Base-by-base conservation (phyloP, 176 grass and related monocot species). In the Juncus inflexus region DNA sequence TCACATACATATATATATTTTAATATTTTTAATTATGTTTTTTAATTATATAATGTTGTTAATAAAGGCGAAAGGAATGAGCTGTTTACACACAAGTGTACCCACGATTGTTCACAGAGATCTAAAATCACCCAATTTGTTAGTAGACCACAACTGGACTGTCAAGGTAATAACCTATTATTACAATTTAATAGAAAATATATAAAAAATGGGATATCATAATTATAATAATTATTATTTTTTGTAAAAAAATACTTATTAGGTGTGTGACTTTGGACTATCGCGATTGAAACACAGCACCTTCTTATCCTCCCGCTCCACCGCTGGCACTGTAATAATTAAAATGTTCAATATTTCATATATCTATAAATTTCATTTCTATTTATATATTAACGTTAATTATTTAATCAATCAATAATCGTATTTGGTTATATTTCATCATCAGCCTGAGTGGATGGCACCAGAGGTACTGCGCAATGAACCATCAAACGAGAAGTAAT, bases 181-280 rank as follows among this genome's bases (percentile, higher is more conserved):
- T 50, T 63, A 70, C 55, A 55, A 63, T 83, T 83, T 61, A 16
- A 58, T 52, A 69, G 15, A 59, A 12, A 3, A 42, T 43, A 59
- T 19, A 28, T 43, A 37, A 59, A 51, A 9, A 37, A 39, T 6
- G 1, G 37, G 4, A 13, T 41, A 40, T 47, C 4, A 55, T 56
- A 56, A 55, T 38, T 55, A 69, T 38, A 55, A 40, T 69, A 59
- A 43, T 59, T 36, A n/a, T 70, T 42, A 60, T 38, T 15, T 11
- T 78, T 45, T 76, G 78, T 74, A 63, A 15, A 52, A 62, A 72
- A 61, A 57, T 51, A 57, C 56, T 80, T 28, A 28, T 61, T 75
- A 99, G 94, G 94, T 99, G 50, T 99, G 94, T 56, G 94, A 99
- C 83, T 99, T 99, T 82, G 94, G 94, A 58, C 83, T 99, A 64